Conservation (phyloP, 805 yeast genomes). For the Zygoascus bituminiphila region DNA sequence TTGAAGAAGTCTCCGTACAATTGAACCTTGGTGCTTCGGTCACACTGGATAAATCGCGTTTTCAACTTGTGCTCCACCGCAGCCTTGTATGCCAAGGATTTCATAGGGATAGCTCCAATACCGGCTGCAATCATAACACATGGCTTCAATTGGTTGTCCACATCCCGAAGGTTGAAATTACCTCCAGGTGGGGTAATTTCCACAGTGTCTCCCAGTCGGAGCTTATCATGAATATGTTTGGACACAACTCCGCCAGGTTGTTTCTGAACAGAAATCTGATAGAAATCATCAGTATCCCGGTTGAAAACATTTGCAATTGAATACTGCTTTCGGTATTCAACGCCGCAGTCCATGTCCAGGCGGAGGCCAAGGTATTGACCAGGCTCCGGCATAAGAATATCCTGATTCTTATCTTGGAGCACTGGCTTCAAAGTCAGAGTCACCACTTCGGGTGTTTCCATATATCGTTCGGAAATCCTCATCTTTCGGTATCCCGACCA, state of each 20-base stretch:
- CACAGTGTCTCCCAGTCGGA: slow-evolving; percentile 42
- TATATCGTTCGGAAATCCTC: slow-evolving; percentile 33
- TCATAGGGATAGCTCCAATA: slow-evolving; percentile 57
- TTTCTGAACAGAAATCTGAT: slow-evolving; percentile 49
- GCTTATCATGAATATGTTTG: slow-evolving; percentile 38
- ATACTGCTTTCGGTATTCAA: slow-evolving; percentile 48
- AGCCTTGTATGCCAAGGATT: slow-evolving; percentile 37
- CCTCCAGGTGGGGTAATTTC: slow-evolving; percentile 55
- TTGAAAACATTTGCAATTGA: slow-evolving; percentile 37
- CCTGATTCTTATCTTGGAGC: slow-evolving; percentile 29
- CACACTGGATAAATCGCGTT: slow-evolving; percentile 33
- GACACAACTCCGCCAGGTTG: slow-evolving; percentile 44
- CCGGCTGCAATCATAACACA: slow-evolving; percentile 48
- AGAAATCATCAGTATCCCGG: slow-evolving; percentile 26
- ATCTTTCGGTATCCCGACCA: slow-evolving; percentile 58
- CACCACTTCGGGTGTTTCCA: slow-evolving; percentile 41
- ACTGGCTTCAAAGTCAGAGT: slow-evolving; percentile 43
- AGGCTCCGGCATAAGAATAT: slow-evolving; percentile 18
- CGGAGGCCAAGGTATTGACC: slow-evolving; percentile 41
- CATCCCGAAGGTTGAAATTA: slow-evolving; percentile 29
- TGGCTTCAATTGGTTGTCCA: slow-evolving; percentile 11
- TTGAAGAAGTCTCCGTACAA: slow-evolving; percentile 5
- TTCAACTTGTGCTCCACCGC: slow-evolving; percentile 20
- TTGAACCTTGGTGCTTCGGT: slow-evolving; percentile 17
- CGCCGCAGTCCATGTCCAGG: slow-evolving; percentile 30